Percentiles rank a stretch among this genome's conserved stretches.
Conservation (phyloP, 2,329 filamentous ascomycete species). For the Verticillium dahliae region DNA sequence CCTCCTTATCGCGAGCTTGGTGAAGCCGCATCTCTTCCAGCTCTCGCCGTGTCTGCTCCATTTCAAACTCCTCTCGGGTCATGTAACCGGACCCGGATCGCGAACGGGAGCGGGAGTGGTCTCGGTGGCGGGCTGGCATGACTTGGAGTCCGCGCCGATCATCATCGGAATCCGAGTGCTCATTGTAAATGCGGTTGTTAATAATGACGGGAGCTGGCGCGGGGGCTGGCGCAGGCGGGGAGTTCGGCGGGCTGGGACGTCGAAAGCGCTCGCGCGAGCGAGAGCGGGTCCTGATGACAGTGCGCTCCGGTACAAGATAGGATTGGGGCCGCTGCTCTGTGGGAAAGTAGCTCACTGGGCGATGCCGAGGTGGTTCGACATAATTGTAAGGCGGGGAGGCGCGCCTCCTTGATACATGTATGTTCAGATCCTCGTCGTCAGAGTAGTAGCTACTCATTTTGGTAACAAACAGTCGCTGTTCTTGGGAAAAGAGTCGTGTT, state of each 20-base stretch:
- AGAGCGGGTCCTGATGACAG: conserved; percentile 34
- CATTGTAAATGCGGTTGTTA: conserved; percentile 49
- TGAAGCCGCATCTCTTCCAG: conserved; percentile 38
- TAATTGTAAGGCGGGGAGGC: conserved; percentile 35
- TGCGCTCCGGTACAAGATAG: conserved; percentile 39
- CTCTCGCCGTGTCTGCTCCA: conserved; percentile 31
- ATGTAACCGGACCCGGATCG: conserved; percentile 25
- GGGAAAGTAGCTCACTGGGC: conserved; percentile 32
- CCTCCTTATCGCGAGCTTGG: conserved; percentile 30
- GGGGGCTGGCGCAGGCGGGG: conserved; percentile 19
- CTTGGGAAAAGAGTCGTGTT: neutral
- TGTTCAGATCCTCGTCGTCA: conserved; percentile 49
- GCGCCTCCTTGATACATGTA: conserved; percentile 29
- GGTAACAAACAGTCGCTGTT: neutral
- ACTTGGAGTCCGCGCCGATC: conserved; percentile 24
- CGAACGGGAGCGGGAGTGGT: conserved; percentile 19
- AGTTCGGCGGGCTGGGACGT: conserved; percentile 24
- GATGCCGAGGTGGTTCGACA: conserved; percentile 31
- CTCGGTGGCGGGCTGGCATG: conserved; percentile 14
- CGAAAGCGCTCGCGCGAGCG: conserved; percentile 34
- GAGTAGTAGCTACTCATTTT: conserved; percentile 36
- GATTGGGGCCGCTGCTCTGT: conserved; percentile 26
- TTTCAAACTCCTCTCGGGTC: conserved; percentile 36
- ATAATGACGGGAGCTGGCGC: conserved; percentile 44
- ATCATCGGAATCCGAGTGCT: conserved; percentile 37